Conservation (phyloP, 768 basidiomycete genomes). For the Paxillus ammoniavirescens region DNA sequence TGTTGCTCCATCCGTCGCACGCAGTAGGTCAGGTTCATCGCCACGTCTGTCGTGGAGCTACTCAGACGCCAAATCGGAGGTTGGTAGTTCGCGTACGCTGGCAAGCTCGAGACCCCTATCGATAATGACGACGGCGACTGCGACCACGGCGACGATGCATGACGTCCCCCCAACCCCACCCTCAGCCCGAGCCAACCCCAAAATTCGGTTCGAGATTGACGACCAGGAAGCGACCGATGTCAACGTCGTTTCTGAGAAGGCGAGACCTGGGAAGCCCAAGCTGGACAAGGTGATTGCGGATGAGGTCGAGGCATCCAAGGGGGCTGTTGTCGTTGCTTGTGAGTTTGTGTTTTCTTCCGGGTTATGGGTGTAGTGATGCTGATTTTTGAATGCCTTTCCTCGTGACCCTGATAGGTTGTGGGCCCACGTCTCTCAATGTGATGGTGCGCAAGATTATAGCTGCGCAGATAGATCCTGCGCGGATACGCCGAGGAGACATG, state of each 20-base stretch:
- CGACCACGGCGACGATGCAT: neutral
- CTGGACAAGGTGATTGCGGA: slow-evolving; percentile 60
- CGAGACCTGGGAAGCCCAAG: slow-evolving; percentile 64
- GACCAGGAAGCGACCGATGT: slow-evolving; percentile 60
- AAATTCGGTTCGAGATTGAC: slow-evolving; percentile 46
- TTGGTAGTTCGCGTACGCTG: neutral
- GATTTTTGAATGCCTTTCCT: neutral
- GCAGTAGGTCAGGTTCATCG: neutral
- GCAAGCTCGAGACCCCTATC: neutral
- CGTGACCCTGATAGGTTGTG: slow-evolving; percentile 53
- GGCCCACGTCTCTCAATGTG: slow-evolving; percentile 67
- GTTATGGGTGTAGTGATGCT: slow-evolving; percentile 4
- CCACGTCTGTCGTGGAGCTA: neutral
- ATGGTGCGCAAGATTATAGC: slow-evolving; percentile 66
- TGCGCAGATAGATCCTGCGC: slow-evolving; percentile 53
- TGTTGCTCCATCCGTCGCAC: neutral
- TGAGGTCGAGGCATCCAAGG: slow-evolving; percentile 56
- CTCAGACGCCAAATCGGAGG: slow-evolving; percentile 7
- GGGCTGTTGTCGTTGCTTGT: slow-evolving; percentile 69
- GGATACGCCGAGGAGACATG: slow-evolving; percentile 53
- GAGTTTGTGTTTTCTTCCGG: slow-evolving; percentile 30
- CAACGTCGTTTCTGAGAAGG: slow-evolving; percentile 57
- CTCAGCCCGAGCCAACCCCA: neutral
- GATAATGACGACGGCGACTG: neutral
- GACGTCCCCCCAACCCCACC: neutral